These are phyloP conservation scores for Kurtzmaniella quercitrusa DNA, from an alignment of 1,139 yeast species.

Conservation along the genomic window DNA sequence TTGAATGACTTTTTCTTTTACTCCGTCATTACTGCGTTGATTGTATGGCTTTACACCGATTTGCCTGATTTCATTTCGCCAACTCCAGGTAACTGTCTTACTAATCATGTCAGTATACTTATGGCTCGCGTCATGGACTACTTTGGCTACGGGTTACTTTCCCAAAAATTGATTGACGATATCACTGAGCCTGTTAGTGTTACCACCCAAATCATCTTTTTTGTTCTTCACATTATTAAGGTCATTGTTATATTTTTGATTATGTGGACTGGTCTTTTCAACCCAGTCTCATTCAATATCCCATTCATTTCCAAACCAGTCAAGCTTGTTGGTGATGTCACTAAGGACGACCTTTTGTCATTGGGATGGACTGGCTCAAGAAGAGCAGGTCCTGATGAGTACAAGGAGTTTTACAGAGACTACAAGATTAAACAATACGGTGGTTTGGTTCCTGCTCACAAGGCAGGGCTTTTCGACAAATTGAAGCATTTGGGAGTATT, in stretches of 20 bases:
- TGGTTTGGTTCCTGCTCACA: constrained; percentile 75
- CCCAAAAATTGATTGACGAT: constrained; percentile 47
- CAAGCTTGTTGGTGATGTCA: constrained; percentile 33
- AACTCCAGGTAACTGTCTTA: constrained; percentile 84
- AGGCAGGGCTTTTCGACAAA: constrained; percentile 61
- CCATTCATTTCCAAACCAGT: constrained; percentile 27
- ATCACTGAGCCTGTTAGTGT: constrained; percentile 34
- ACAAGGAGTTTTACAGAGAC: constrained; percentile 67
- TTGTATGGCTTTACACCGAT: constrained; percentile 85
- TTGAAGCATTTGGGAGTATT: constrained; percentile 59
- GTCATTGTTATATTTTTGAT: constrained; percentile 50
- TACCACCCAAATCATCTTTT: constrained; percentile 64
- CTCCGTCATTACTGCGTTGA: constrained; percentile 41
- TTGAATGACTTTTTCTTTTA: constrained; percentile 47
- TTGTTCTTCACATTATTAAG: constrained; percentile 67
- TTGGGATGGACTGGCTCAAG: constrained; percentile 95
- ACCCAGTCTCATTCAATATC: constrained; percentile 53
- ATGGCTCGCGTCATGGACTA: constrained; percentile 30
- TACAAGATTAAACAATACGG: constrained; percentile 64
- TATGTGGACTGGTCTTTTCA: constrained; percentile 67
- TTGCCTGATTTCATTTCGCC: constrained; percentile 86
- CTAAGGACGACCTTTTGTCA: constrained; percentile 53
- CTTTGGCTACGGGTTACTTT: constrained; percentile 34
- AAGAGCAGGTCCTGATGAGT: constrained; percentile 67
- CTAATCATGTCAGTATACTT: constrained; percentile 53